Base-by-base conservation (phyloP, 2,329 filamentous ascomycete genomes). In the Mariannaea sp. region DNA sequence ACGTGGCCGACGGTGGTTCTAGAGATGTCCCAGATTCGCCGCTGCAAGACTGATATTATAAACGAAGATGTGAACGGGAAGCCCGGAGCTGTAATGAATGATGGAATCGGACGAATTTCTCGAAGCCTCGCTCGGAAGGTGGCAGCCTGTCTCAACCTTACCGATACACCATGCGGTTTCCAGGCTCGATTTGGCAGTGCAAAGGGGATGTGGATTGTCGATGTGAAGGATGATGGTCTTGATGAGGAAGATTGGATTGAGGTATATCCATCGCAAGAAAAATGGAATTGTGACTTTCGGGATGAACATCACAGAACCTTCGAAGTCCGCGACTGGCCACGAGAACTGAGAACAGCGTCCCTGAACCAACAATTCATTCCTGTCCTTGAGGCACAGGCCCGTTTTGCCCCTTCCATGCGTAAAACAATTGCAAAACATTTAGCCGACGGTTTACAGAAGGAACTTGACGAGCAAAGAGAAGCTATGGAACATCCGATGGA, bases 191-290 rank as follows among this genome's bases (percentile, higher is more conserved):
- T 92, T 29, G 87, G 84, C 8, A 83, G 86, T 14, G 87, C 87
- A 1, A 93, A 93, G 68, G 90, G 89, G 0, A 76, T 92, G 59
- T 92, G 88, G 89, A 78, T 87, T 40, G 70, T 87, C 5, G 84
- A 87, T 58, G 73, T 76, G 0, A 64, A 73, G 0, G 77, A 81
- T 20, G 65, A 70, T 1, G 60, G 58, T 0, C 69, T 69, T 0
- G 71, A 71, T 1, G 71, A 78, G 2, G 65, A 74, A 0, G 70
- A 84, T 13, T 89, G 86, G 87, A 88, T 92, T 35, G 78, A 86
- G 49, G 82, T 87, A 0, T 84, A 77, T 49, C 77, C 75, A 0
- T 90, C 86, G 1, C 90, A 93, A 55, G 70, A 78, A 1, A 93
- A 93, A 62, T 91, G 89, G 77, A 54, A 76, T 0, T 80, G 77